Conservation (phyloP, 306 rosid species). For the Begonia fuchsioides region DNA sequence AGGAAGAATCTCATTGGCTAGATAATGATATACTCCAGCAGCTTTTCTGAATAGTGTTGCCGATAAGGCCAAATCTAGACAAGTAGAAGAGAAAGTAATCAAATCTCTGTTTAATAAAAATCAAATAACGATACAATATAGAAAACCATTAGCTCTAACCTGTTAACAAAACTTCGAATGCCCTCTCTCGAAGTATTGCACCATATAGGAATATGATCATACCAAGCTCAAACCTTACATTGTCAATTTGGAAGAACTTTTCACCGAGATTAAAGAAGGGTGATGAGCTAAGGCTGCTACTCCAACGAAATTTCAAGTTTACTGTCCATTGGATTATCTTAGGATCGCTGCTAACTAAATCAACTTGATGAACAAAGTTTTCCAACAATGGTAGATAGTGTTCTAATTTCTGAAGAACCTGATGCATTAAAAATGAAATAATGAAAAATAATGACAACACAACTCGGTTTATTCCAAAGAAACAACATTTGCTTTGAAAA, state of each 20-base stretch:
- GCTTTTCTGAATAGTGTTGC: conserved; percentile 57
- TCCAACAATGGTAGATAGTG: conserved; percentile 63
- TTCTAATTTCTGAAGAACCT: conserved; percentile 52
- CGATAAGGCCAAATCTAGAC: conserved; percentile 48
- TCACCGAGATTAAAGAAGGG: conserved; percentile 42
- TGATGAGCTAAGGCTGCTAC: conserved; percentile 42
- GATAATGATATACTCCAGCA: conserved; percentile 59
- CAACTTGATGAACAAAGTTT: conserved; percentile 28
- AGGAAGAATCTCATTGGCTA: conserved; percentile 48
- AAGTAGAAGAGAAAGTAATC: conserved; percentile 14
- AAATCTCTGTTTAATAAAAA: background rate
- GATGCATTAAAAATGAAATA: conserved; percentile 13
- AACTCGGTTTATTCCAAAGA: too few species aligned
- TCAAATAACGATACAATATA: too few species aligned
- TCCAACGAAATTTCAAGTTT: conserved; percentile 48
- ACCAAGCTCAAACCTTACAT: conserved; percentile 46
- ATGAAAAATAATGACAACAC: background rate
- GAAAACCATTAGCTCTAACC: conserved; percentile 18
- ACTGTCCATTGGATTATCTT: conserved; percentile 26
- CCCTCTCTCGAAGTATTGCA: conserved; percentile 52
- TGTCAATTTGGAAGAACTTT: conserved; percentile 36
- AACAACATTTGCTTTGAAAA: too few species aligned
- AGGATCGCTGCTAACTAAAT: conserved; percentile 9
- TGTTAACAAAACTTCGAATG: conserved; percentile 42
- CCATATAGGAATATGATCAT: conserved; percentile 60